phyloP scores from a whole-genome alignment of 1,284 basidiomycete genomes.

The Sanghuangporus baumii region DNA sequence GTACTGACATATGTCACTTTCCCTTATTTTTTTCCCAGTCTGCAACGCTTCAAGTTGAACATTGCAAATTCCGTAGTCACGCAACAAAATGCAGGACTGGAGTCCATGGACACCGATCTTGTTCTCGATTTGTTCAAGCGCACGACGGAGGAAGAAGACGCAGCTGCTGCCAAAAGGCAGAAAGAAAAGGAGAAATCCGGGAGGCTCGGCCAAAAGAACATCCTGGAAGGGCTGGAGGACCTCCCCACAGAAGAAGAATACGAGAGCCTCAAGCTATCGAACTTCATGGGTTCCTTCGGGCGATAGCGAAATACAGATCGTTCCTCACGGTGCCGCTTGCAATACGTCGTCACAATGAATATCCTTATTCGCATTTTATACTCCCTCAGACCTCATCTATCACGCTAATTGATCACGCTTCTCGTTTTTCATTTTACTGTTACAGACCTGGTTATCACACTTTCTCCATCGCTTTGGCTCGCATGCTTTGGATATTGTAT shows the following conservation, averaged over 20 bases:
- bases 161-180: constrained; percentile 48
- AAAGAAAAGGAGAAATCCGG: constrained; percentile 49
- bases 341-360: constrained; percentile 1
- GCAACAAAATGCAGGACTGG: constrained; percentile 91
- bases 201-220: constrained; percentile 65
- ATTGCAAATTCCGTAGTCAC: constrained; percentile 96
- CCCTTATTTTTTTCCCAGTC: constrained; percentile 35
- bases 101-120: constrained; percentile 96
- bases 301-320: constrained; percentile 21
- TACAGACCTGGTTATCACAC: too few species aligned
- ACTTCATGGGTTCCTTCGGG: constrained; percentile 76
- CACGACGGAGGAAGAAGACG: constrained; percentile 70
- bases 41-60: constrained; percentile 98
- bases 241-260: constrained; percentile 89
- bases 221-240: constrained; percentile 84
- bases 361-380: constrained; percentile 16
- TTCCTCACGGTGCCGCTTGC: not conserved
- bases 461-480: not conserved
- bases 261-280: constrained; percentile 76
- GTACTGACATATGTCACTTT: constrained; percentile 17
- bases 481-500: not conserved
- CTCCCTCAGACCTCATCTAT: not conserved
- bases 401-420: not conserved
- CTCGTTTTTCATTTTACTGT: not conserved
- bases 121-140: constrained; percentile 93